Base-by-base conservation (phyloP, 2,329 filamentous ascomycete genomes). In the Pseudogymnoascus destructans region DNA sequence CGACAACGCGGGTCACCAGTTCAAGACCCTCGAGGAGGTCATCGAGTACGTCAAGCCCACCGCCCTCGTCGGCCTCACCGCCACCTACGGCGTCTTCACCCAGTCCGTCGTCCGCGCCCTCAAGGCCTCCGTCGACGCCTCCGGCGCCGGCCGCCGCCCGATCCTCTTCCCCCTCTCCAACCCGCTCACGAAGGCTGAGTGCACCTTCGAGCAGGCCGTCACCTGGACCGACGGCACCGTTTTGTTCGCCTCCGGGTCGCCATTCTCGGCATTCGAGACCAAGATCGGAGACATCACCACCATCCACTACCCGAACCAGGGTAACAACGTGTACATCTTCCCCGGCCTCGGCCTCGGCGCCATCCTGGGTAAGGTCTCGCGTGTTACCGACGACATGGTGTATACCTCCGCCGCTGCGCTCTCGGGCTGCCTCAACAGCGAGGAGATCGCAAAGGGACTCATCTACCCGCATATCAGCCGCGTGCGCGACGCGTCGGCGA, bases 141-240 rank as follows among this genome's bases (percentile, higher is more conserved):
- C 80, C 55, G 81, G 81, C 55, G 69, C 82, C 64, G 90, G 90
- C 72, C 82, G 90, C 62, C 79, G 82, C 63, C 91, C 93, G 62
- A 92, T 95, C 69, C 86, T 96, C 67, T 97, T 98, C 82, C 92
- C 92, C 58, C 84, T 98, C 42, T 95, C 89, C 73, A 97, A 98
- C 76, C 93, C 93, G 55, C 84, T 91, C 57, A 91, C 86, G 74
- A 96, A 97, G 78, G 95, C 92, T 7, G 93, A 98, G 75, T 97
- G 93, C 76, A 95, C 89, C 13, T 97, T 95, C 68, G 91, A 96
- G 77, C 87, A 93, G 33, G 93, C 93, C 13, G 80, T 97, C 68
- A 81, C 84, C 67, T 84, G 92, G 84, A 97, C 92, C 9, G 87
- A 97, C 60, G 92, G 92, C 61, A 88, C 84, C 58, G 90, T 84